These are phyloP conservation scores for sorghum (Sorghum bicolor) DNA, from an alignment of 176 grass and related monocot genomes.

Conservation along the genomic window DNA sequence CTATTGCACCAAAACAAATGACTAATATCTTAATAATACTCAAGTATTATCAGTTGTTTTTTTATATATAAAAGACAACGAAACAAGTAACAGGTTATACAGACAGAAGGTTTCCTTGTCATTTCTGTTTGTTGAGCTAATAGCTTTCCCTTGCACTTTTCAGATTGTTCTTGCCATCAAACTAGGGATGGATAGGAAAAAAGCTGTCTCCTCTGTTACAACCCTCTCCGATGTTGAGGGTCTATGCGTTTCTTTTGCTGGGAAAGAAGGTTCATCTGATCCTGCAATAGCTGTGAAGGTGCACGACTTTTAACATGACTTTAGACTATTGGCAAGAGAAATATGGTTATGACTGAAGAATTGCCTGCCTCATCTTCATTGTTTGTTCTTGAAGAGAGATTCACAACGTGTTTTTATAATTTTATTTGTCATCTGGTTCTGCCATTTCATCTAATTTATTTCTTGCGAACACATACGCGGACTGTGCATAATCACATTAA, in stretches of 20 bases:
- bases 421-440: neutral
- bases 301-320: neutral
- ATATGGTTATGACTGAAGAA: neutral
- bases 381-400: neutral
- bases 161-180: slow-evolving; percentile 92
- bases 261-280: slow-evolving; percentile 72
- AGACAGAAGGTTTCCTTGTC: neutral
- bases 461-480: neutral
- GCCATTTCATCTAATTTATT: neutral
- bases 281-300: slow-evolving; percentile 83
- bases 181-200: slow-evolving; percentile 69
- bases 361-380: neutral
- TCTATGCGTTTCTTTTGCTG: slow-evolving; percentile 67
- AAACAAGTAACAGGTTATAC: neutral
- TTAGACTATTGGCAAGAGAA: neutral
- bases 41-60: neutral
- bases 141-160: slow-evolving; percentile 4
- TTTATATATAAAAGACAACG: neutral
- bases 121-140: slow-evolving; percentile 8
- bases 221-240: slow-evolving; percentile 91
- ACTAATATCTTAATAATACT: neutral
- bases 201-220: slow-evolving; percentile 58
- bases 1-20: no score
- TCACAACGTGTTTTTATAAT: neutral
- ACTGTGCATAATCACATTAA: neutral